Base-by-base conservation (phyloP, 768 basidiomycete genomes). In the Kwoniella heveanensis region DNA sequence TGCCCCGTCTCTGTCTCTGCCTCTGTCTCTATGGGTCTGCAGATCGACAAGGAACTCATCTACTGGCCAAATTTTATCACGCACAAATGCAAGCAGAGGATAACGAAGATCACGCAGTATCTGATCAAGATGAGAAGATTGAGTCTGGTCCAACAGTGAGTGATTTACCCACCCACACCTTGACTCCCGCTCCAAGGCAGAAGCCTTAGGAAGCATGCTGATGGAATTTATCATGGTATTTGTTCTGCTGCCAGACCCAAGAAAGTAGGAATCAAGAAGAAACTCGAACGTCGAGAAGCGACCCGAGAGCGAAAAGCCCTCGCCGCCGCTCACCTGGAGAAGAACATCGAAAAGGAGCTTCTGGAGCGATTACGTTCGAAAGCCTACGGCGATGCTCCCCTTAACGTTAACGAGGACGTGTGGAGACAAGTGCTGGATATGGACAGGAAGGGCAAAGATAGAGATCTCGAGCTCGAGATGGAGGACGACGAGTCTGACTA, bases 61-160 rank as follows among this genome's bases (percentile, higher is more conserved):
- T 92, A 97, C 79, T 98, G 96, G 96, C 95, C 96, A 3, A 93
- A 93, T 73, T 98, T 95, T 80, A 88, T 87, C 30, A 90, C 93
- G 57, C 96, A 97, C 83, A 98, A 97, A 82, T 98, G 96, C 86
- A 99, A 99, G 84, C 96, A 99, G 82, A 87, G 96, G 49, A 85
- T 97, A 29, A 99, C 96, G 12, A 99, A 98, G 83, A 97, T 99
- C 72, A 98, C 95, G 0, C 96, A 99, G 79, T 98, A 97, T 77
- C 86, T 99, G 68, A 97, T 98, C 80, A 94, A 96, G 83, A 96
- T 98, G 94, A 86, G 95, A 63, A 87, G 90, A 47, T 81, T 95
- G 65, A 90, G 90, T 70, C 83, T 94, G 60, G 87, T 89, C 19
- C 86, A 91, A 81, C 88, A 91, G 93, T 94, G 59, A 71, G 90